Base-by-base conservation (phyloP, 768 basidiomycete genomes). In the Hydnum rufescens region DNA sequence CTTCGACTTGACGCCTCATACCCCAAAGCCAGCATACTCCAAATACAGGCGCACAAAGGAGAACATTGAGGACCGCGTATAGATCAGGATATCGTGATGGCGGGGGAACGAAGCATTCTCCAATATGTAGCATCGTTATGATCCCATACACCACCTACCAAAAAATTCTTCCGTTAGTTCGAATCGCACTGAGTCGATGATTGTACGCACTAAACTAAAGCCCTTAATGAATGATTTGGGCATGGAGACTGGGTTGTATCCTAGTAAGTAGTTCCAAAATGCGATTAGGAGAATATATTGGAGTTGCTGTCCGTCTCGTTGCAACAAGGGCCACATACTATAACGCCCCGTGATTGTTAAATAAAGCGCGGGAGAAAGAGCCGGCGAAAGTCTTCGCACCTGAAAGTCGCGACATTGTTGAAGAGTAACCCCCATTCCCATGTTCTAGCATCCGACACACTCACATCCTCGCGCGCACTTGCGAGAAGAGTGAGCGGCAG, bases 311-410 rank as follows among this genome's bases (percentile, higher is more conserved):
- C 82, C 84, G 56, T 95, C 92, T 54, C 74, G 72, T 60, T 78
- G 76, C 26, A 95, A 65, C 22, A 95, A 64, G 0, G 92, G 90
- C 82, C 84, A 96, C 85, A 95, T 90, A 61, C 92, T 92, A 61
- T 4, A 34, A n/a, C n/a, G n/a, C n/a, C n/a, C n/a, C n/a, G n/a
- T n/a, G n/a, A n/a, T n/a, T n/a, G 36, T 8, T 39, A 47, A 22
- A 6, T 31, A 23, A 51, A 32, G 5, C 13, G 18, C 16, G 22
- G 43, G 18, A 8, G 32, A 26, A 8, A 23, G 22, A 25, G 34
- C 8, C 2, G 22, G 44, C n/a, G 42, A 26, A 19, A 52, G 16
- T 5, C 25, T 25, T 22, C 28, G 1, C 39, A 90, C 92, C 88
- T 90, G 66, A 93, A 93, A 1, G 82, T 74, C 4, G 79, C 85